Conservation (phyloP, 805 yeast species). For the Brettanomyces anomalus region DNA sequence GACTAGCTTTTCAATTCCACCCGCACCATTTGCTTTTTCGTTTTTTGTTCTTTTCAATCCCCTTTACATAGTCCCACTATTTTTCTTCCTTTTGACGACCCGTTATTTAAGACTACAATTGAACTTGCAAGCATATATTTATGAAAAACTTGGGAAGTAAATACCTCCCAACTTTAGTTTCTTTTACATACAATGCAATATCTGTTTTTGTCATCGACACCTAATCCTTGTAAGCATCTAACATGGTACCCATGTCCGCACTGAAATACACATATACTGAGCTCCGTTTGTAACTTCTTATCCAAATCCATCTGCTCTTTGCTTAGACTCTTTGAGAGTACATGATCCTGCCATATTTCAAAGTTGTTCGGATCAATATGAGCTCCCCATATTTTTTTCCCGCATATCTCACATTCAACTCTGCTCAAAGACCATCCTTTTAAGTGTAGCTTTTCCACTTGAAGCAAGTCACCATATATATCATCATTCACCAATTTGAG, state of each 20-base stretch:
- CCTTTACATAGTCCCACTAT: too few species aligned
- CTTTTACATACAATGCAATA: conserved; percentile 34
- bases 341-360: conserved; percentile 46
- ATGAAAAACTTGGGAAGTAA: too few species aligned
- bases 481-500: conserved; percentile 48
- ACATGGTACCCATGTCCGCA: conserved; percentile 63
- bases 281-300: conserved; percentile 4
- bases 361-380: conserved; percentile 41
- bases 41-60: too few species aligned
- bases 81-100: too few species aligned
- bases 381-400: conserved; percentile 63
- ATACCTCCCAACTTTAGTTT: conserved; percentile 1
- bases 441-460: conserved; percentile 31
- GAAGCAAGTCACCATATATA: conserved; percentile 37
- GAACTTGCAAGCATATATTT: too few species aligned
- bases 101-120: too few species aligned
- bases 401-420: conserved; percentile 68
- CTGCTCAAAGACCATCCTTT: conserved; percentile 56
- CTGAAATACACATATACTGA: conserved; percentile 43
- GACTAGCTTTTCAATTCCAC: too few species aligned
- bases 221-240: conserved; percentile 44
- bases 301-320: conserved; percentile 6
- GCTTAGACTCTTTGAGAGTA: conserved; percentile 5
- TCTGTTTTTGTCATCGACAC: conserved; percentile 19
- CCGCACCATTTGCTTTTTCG: too few species aligned